phyloP scores from a whole-genome alignment of 495 filamentous ascomycete genomes.

The Penicillium parvum region DNA sequence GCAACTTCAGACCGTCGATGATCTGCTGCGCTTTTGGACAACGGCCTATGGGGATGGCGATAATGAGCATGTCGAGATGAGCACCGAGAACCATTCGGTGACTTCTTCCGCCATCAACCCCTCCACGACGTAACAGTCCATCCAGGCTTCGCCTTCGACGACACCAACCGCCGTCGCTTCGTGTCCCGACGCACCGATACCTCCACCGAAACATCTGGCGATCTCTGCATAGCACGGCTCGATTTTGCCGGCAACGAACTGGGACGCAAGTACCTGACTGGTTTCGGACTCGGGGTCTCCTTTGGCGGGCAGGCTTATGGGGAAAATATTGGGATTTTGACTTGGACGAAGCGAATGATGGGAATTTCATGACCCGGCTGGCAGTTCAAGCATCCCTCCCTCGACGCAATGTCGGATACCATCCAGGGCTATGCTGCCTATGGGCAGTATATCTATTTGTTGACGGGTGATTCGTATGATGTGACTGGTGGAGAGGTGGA shows the following conservation, averaged over 20 bases:
- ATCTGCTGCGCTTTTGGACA: no score
- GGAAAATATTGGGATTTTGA: no score
- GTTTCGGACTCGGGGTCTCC: slow-evolving; percentile 18
- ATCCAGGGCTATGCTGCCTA: slow-evolving; percentile 16
- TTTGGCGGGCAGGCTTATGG: slow-evolving; percentile 16
- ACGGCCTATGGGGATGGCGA: no score
- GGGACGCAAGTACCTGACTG: slow-evolving; percentile 14
- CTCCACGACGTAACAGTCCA: slow-evolving; percentile 16
- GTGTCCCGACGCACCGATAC: slow-evolving; percentile 12
- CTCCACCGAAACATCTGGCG: slow-evolving; percentile 6
- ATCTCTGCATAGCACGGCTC: slow-evolving; percentile 20
- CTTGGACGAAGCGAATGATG: slow-evolving; percentile 9
- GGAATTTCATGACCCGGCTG: slow-evolving; percentile 11
- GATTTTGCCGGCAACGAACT: slow-evolving; percentile 18
- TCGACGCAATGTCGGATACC: background rate
- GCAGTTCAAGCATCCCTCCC: slow-evolving; percentile 9
- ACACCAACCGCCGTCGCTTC: slow-evolving; percentile 19
- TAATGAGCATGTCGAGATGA: no score
- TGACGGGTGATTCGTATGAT: slow-evolving; percentile 13
- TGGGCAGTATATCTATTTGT: slow-evolving; percentile 13
- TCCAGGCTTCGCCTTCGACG: slow-evolving; percentile 22
- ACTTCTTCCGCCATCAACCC: slow-evolving; percentile 12
- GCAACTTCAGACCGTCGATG: no score
- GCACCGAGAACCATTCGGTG: slow-evolving; percentile 15
- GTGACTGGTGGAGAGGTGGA: slow-evolving; percentile 38